These are phyloP conservation scores for Pterocarpus santalinus DNA, from an alignment of 306 rosid species.

Conservation along the genomic window DNA sequence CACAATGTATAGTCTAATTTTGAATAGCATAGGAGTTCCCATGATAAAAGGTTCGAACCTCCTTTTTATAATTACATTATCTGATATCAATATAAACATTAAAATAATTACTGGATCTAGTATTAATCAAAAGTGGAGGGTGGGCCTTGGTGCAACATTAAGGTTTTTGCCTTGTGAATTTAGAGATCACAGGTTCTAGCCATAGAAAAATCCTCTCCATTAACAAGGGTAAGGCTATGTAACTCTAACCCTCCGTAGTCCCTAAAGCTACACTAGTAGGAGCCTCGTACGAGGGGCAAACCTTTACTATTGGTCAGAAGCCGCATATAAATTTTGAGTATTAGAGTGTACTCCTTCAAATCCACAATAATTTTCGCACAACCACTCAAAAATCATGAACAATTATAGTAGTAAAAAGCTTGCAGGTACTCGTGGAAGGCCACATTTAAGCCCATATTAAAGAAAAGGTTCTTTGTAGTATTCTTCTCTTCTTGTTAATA, in stretches of 20 bases:
- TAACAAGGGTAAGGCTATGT: not conserved
- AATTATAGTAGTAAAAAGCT: slow-evolving; percentile 26
- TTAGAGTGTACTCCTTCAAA: not conserved
- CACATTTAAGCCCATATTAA: not conserved
- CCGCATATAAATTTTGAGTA: slow-evolving; percentile 8
- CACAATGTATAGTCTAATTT: not conserved
- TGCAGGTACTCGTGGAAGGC: not conserved
- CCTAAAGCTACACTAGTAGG: not conserved
- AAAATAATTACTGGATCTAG: not conserved
- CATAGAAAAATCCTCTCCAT: not conserved
- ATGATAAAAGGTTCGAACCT: no score
- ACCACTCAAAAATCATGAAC: slow-evolving; percentile 13
- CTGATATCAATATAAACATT: slow-evolving; percentile 14
- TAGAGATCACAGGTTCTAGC: slow-evolving; percentile 6
- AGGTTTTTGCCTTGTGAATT: slow-evolving; percentile 5
- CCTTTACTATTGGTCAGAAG: slow-evolving; percentile 24
- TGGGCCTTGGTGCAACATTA: not conserved
- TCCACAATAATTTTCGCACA: not conserved
- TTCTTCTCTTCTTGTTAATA: no score
- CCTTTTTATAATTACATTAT: not conserved
- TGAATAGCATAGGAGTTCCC: slow-evolving; percentile 2
- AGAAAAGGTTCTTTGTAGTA: no score
- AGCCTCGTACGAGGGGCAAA: not conserved
- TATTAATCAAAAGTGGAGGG: slow-evolving; percentile 14
- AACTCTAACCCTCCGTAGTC: not conserved